These are phyloP conservation scores for Extremus antarcticus DNA, from an alignment of 495 filamentous ascomycete genomes.

Conservation along the genomic window DNA sequence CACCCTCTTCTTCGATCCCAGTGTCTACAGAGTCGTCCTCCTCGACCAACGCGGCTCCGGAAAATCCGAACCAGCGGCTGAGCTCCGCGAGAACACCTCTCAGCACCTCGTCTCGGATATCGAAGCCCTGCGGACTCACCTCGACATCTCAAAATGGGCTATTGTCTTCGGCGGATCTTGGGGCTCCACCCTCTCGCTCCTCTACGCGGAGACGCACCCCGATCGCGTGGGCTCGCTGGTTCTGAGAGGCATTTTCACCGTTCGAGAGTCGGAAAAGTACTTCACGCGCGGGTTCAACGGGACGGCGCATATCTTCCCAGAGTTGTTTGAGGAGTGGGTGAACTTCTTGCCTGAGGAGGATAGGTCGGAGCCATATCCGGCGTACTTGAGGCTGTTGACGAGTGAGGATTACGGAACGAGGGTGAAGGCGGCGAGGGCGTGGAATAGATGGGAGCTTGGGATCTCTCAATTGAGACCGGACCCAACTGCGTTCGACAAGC, in stretches of 20 bases:
- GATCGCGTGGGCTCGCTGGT: constrained; percentile 29
- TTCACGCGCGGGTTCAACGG: constrained; percentile 14
- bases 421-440: neutral
- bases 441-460: neutral
- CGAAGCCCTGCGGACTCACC: constrained; percentile 32
- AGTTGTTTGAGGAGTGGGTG: constrained; percentile 33
- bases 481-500: neutral
- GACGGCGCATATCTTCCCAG: constrained; percentile 29
- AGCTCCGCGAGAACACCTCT: constrained; percentile 37
- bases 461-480: neutral
- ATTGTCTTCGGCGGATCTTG: constrained; percentile 42
- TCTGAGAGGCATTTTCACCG: constrained; percentile 35
- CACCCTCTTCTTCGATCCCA: constrained; percentile 37
- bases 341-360: constrained; percentile 21
- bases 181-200: constrained; percentile 36
- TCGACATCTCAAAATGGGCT: constrained; percentile 35
- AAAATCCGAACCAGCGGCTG: constrained; percentile 31
- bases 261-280: constrained; percentile 25
- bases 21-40: constrained; percentile 35
- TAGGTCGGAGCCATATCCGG: neutral
- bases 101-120: constrained; percentile 36
- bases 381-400: neutral
- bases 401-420: neutral
- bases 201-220: constrained; percentile 35
- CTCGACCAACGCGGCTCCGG: constrained; percentile 40